Conservation (phyloP, 139 green algal genomes). For the Auxenochlorella pyrenoidosa region DNA sequence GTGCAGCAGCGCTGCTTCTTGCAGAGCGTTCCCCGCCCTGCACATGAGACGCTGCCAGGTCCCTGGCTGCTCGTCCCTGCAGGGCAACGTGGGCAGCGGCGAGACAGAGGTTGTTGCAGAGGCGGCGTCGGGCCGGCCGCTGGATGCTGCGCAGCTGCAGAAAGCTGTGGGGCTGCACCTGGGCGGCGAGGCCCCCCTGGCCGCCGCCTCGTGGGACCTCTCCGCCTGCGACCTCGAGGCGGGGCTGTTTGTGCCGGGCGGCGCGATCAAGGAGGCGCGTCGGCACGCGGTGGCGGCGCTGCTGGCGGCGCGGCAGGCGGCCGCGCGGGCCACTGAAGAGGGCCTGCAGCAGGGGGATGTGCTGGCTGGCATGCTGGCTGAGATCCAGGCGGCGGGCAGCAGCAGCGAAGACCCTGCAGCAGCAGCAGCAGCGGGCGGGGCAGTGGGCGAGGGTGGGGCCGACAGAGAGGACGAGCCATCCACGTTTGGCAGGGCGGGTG, state of each 20-base stretch:
- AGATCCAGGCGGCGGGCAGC: slow-evolving; percentile 7
- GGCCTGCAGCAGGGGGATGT: slow-evolving; percentile 50
- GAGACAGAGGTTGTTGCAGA: slow-evolving; percentile 34
- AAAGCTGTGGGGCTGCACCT: slow-evolving; percentile 68
- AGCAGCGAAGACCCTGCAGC: neutral
- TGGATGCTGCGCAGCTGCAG: slow-evolving; percentile 55
- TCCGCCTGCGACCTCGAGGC: slow-evolving; percentile 46
- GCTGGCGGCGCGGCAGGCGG: slow-evolving; percentile 23
- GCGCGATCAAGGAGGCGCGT: slow-evolving; percentile 71
- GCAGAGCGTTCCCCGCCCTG: neutral
- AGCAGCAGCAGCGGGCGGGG: slow-evolving; percentile 3
- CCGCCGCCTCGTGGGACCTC: slow-evolving; percentile 46
- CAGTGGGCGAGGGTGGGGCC: neutral
- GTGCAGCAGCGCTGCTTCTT: neutral
- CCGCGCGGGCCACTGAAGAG: neutral
- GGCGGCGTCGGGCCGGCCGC: slow-evolving; percentile 28
- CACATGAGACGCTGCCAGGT: slow-evolving; percentile 36
- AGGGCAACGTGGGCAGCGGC: slow-evolving; percentile 39
- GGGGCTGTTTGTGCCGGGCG: slow-evolving; percentile 73
- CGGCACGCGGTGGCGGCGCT: slow-evolving; percentile 69
- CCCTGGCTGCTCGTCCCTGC: neutral
- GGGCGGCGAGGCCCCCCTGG: slow-evolving; percentile 60
- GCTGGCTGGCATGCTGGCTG: slow-evolving; percentile 52
- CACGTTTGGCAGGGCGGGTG: neutral
- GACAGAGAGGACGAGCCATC: neutral